Evolutionary conservation across 1,139 yeast species (phyloP).

Genomic region (Tardiomyces digboiensis): DNA sequence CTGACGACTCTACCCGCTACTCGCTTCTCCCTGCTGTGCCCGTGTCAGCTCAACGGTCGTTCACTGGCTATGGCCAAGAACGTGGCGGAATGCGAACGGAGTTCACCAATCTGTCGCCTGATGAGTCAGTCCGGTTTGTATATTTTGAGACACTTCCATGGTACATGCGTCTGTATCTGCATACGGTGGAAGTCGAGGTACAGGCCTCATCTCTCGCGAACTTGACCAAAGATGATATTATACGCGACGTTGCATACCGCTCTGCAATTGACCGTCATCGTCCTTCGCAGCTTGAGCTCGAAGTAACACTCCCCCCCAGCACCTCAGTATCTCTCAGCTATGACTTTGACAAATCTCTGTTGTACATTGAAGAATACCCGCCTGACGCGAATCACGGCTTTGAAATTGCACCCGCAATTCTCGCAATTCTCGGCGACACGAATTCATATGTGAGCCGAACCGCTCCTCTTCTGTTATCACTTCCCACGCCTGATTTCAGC

Average conservation of each 20-base stretch:
- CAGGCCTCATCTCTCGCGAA: conserved; percentile 4
- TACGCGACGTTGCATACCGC: conserved; percentile 49
- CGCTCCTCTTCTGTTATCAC: conserved; percentile 69
- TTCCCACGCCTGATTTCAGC: conserved; percentile 97
- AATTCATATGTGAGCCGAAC: conserved; percentile 56
- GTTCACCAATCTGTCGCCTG: conserved; percentile 51
- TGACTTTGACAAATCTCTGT: conserved; percentile 78
- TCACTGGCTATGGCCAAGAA: conserved; percentile 89
- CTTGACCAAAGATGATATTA: conserved; percentile 24
- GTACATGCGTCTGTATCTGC: conserved; percentile 81
- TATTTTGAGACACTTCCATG: conserved; percentile 88
- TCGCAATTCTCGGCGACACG: conserved; percentile 28
- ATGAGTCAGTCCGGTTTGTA: conserved; percentile 38
- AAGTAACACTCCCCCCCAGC: conserved; percentile 52
- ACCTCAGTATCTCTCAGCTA: conserved; percentile 57
- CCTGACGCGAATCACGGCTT: conserved; percentile 99
- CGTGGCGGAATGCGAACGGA: conserved; percentile 81
- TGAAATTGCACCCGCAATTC: conserved; percentile 79
- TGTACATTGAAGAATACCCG: conserved; percentile 87
- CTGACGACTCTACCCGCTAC: not conserved
- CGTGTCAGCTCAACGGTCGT: conserved; percentile 66
- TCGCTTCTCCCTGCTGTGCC: conserved; percentile 28
- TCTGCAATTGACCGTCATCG: conserved; percentile 77
- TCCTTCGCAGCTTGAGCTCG: conserved; percentile 77
- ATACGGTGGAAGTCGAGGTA: conserved; percentile 38